Evolutionary conservation across 805 yeast genomes (phyloP), one percentile per base, ranked within the genome.

Genomic region (Ogataea angusta): DNA sequence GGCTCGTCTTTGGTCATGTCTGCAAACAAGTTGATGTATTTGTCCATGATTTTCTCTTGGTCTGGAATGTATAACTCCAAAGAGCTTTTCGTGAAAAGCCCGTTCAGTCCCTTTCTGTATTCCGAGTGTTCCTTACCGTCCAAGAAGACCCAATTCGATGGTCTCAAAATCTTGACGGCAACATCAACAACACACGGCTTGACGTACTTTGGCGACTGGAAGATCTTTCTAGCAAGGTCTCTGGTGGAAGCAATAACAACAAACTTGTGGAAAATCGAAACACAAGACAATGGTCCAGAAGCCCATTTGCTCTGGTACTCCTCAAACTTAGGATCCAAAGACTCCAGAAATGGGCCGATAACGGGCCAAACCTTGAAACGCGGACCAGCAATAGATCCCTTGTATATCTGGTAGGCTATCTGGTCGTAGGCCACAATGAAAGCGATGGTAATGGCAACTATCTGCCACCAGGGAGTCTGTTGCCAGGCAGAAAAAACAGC

Each of bases 151-250:
- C 99, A 93, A 71, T 91, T 93, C 33, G 91, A 74, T 34, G 98
- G 97, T 66, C 98, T 80, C 57, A 93, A 71, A 51, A 93, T 87
- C 67, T 93, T 93, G 48, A 82, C 74, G 15, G 99, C 99, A 40
- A 89, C 98, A 62, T 93, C 99, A 49, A 93, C 99, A 46, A 93
- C 96, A 69, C 99, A 93, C 5, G 99, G 99, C 65, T 89, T 89
- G 47, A 89, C 97, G 59, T 75, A 93, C 34, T 78, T 74, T 28
- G 96, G 95, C 14, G 95, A 80, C 58, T 78, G 82, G 55, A 91
- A 73, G 46, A 89, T 79, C 57, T 90, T 90, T 62, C 97, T 79
- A 22, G 96, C 85, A 46, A 90, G 70, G 53, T 89, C 96, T 59
- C 96, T 80, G 19, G 82, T 73, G 10, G 93, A 81, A 6, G 96